Percentiles rank a stretch among this genome's conserved stretches.
Evolutionary conservation across 148 eudicot genomes (phyloP).

Genomic region (Drosera capensis): DNA sequence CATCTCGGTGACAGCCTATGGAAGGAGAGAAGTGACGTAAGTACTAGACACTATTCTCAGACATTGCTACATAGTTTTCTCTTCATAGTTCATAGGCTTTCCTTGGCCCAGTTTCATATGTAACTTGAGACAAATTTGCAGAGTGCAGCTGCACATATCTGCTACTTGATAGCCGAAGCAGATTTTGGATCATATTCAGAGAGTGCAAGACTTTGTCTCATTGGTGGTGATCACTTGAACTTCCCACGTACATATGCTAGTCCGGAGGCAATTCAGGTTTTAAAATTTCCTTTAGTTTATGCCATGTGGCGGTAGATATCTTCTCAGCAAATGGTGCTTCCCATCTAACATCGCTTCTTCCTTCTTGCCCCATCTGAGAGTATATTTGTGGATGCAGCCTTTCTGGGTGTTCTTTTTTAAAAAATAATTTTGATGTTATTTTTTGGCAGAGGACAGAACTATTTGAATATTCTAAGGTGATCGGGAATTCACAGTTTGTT

Average conservation of each 20-base stretch:
- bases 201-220: slow-evolving; percentile 79
- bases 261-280: slow-evolving; percentile 98
- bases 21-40: slow-evolving; percentile 83
- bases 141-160: slow-evolving; percentile 90
- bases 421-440: background rate
- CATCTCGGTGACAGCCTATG: slow-evolving; percentile 91
- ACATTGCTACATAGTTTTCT: slow-evolving; percentile 1
- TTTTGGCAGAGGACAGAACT: slow-evolving; percentile 76
- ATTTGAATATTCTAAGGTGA: slow-evolving; percentile 76
- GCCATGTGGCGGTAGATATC: background rate
- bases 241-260: slow-evolving; percentile 83
- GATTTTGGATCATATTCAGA: slow-evolving; percentile 77
- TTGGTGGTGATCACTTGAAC: slow-evolving; percentile 95
- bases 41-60: slow-evolving; percentile 9
- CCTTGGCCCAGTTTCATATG: slow-evolving; percentile 4
- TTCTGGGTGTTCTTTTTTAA: background rate
- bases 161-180: slow-evolving; percentile 92
- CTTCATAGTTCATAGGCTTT: background rate
- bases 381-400: no score
- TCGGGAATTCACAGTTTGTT: slow-evolving; percentile 83
- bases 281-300: no score
- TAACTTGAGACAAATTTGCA: slow-evolving; percentile 18
- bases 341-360: background rate
- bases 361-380: no score
- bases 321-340: background rate